Evolutionary conservation across 1,284 basidiomycete species (phyloP).

Genomic region (Cutaneotrichosporon dermatis): DNA sequence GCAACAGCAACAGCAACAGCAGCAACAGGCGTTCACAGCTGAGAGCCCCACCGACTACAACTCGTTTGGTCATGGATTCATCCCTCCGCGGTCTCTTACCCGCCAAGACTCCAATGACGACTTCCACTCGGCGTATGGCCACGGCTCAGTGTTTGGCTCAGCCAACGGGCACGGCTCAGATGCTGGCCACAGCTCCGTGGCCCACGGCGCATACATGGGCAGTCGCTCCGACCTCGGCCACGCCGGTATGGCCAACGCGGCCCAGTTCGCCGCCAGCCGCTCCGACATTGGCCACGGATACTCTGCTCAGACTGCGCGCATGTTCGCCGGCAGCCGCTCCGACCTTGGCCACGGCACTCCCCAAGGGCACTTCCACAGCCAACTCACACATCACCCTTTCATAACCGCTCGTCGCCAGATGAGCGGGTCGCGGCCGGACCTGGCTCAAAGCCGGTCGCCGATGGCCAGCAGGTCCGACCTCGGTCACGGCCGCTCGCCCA

Average conservation of each 20-base stretch:
- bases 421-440: background rate
- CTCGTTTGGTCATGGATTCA: background rate
- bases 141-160: conserved; percentile 1
- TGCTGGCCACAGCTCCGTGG: background rate
- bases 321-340: background rate
- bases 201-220: background rate
- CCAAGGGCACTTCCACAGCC: no score
- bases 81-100: background rate
- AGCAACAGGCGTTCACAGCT: background rate
- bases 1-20: background rate
- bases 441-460: background rate
- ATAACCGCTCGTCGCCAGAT: background rate
- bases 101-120: background rate
- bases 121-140: conserved; percentile 4
- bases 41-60: background rate
- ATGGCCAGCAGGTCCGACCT: background rate
- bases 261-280: background rate
- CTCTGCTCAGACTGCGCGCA: background rate
- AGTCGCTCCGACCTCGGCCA: background rate
- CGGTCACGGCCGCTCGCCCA: background rate
- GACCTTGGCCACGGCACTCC: background rate
- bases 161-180: background rate
- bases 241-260: background rate
- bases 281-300: background rate
- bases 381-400: no score